A percentile compares a stretch with the other conserved stretches of the same genome.
phyloP scores from a whole-genome alignment of 805 yeast genomes.

The Yarrowia osloensis region DNA sequence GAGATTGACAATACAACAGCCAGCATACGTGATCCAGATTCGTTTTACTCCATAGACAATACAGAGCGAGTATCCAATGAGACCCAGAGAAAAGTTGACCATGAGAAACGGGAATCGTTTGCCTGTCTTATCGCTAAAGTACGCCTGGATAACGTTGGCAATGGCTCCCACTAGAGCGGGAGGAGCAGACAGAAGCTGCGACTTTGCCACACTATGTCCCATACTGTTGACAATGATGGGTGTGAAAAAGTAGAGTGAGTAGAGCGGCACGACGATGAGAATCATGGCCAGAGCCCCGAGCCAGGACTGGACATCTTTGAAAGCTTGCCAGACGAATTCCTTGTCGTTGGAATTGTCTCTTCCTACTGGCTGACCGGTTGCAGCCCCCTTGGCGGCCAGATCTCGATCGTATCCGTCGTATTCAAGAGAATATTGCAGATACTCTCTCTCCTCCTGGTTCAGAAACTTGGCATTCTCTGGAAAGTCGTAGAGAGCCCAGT shows the following conservation, averaged over 20 bases:
- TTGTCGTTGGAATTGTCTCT: conserved; percentile 48
- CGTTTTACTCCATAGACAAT: conserved; percentile 47
- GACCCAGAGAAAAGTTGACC: conserved; percentile 38
- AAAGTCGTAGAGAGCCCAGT: conserved; percentile 47
- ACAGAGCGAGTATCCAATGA: conserved; percentile 47
- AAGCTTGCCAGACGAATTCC: conserved; percentile 53
- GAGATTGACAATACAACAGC: conserved; percentile 55
- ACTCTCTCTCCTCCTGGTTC: conserved; percentile 47
- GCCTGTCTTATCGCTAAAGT: conserved; percentile 41
- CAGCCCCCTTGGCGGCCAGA: not conserved
- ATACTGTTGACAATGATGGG: conserved; percentile 55
- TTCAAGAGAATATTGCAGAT: conserved; percentile 40
- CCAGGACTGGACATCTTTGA: conserved; percentile 55
- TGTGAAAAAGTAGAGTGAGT: conserved; percentile 62
- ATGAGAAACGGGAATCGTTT: conserved; percentile 39
- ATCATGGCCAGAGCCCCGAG: conserved; percentile 41
- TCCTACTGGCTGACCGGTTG: conserved; percentile 48
- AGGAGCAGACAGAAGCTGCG: conserved; percentile 50
- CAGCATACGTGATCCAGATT: conserved; percentile 48
- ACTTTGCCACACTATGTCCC: conserved; percentile 63
- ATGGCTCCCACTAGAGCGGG: conserved; percentile 46
- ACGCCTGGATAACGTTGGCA: conserved; percentile 33
- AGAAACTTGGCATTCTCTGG: conserved; percentile 59
- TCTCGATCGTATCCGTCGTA: conserved; percentile 2
- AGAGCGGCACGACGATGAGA: conserved; percentile 52